phyloP scores from a whole-genome alignment of 768 basidiomycete species.

The Leccinellum rugosiceps region DNA sequence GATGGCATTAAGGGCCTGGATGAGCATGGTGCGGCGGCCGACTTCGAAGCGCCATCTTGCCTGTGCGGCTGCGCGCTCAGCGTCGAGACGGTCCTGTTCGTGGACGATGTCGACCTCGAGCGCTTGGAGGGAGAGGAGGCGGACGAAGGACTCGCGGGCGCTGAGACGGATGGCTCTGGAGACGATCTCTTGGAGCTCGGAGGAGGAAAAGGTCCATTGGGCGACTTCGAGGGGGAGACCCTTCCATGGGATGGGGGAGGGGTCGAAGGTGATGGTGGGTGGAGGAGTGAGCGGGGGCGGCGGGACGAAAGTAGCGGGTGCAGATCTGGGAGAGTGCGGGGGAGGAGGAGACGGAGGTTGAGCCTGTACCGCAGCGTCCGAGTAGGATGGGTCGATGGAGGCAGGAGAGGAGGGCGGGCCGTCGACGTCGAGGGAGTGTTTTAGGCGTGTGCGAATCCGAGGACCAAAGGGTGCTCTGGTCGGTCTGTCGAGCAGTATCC shows the following conservation, averaged over 20 bases:
- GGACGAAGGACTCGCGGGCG: slow-evolving; percentile 66
- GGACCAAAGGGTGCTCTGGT: slow-evolving; percentile 21
- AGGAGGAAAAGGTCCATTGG: slow-evolving; percentile 53
- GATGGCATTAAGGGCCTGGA: slow-evolving; percentile 64
- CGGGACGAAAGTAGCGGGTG: slow-evolving; percentile 22
- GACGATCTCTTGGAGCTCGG: slow-evolving; percentile 64
- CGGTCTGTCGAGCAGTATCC: slow-evolving; percentile 22
- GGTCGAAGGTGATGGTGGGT: slow-evolving; percentile 54
- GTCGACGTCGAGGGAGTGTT: slow-evolving; percentile 8
- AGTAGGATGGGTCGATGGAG: neutral
- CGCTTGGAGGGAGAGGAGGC: slow-evolving; percentile 60
- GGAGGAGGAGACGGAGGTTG: neutral
- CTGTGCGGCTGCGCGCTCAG: slow-evolving; percentile 52
- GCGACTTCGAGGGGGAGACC: slow-evolving; percentile 70
- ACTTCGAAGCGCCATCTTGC: slow-evolving; percentile 66
- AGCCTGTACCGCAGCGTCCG: neutral
- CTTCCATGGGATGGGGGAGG: slow-evolving; percentile 58
- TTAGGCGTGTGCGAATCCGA: slow-evolving; percentile 15
- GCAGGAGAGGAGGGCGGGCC: neutral
- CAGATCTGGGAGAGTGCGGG: neutral
- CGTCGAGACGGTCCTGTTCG: slow-evolving; percentile 57
- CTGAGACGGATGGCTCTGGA: slow-evolving; percentile 69
- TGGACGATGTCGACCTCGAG: slow-evolving; percentile 56
- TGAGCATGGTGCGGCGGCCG: slow-evolving; percentile 63
- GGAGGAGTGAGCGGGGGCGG: slow-evolving; percentile 43